These are phyloP conservation scores for Penicillium odoratum DNA, from an alignment of 495 filamentous ascomycete species.

Conservation along the genomic window DNA sequence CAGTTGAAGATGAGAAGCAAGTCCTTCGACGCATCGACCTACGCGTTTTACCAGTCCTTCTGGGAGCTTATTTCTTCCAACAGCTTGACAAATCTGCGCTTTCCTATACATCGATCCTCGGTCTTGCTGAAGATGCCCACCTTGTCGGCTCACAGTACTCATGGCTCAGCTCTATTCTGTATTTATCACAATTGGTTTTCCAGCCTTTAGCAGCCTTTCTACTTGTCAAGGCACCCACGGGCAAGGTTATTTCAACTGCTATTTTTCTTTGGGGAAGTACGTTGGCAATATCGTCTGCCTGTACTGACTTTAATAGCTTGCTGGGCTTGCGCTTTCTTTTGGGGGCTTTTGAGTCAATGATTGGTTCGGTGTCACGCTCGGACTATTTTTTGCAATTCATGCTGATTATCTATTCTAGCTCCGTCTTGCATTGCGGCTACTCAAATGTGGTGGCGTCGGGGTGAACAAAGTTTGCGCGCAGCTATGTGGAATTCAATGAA, in stretches of 20 bases:
- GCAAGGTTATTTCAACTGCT: conserved; percentile 52
- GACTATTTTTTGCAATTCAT: neutral
- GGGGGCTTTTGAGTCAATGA: conserved; percentile 54
- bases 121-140: conserved; percentile 37
- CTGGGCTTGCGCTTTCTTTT: conserved; percentile 48
- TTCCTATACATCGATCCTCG: conserved; percentile 50
- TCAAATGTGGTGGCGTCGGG: conserved; percentile 59
- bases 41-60: conserved; percentile 43
- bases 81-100: conserved; percentile 56
- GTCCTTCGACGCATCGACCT: conserved; percentile 49
- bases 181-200: conserved; percentile 43
- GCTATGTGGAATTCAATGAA: conserved; percentile 58
- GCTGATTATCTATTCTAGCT: conserved; percentile 21
- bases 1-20: conserved; percentile 47
- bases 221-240: conserved; percentile 27
- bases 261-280: conserved; percentile 7
- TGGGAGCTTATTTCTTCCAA: conserved; percentile 41
- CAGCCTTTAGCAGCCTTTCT: conserved; percentile 26
- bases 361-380: conserved; percentile 4
- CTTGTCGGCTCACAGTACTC: conserved; percentile 48
- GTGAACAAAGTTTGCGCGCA: conserved; percentile 54
- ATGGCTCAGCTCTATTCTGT: conserved; percentile 49
- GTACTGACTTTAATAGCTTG: conserved; percentile 1
- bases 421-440: conserved; percentile 55
- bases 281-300: conserved; percentile 1